Base-by-base conservation (phyloP, 2,329 filamentous ascomycete species). In the Cercospora zeina region DNA sequence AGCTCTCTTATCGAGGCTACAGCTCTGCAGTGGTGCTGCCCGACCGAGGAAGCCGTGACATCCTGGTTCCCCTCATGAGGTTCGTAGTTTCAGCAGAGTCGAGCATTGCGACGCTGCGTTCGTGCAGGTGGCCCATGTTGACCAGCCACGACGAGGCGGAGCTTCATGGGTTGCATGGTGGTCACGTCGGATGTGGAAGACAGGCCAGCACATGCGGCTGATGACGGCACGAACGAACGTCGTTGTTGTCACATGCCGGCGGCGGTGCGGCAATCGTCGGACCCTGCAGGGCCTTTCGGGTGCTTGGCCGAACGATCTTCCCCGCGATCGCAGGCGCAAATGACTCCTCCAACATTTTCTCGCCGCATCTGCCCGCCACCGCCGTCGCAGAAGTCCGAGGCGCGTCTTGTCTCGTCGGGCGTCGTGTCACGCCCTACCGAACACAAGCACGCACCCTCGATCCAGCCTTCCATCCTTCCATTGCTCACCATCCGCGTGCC, bases 351-450 rank as follows among this genome's bases (percentile, higher is more conserved):
- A 51, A 54, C 34, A 27, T 39, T 42, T 53, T 45, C 36, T 59
- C 45, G 57, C 57, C 57, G 57, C 47, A 59, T 53, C 34, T 59
- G 39, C 49, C 58, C 58, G 58, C 58, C 1, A 6, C 24, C n/a
- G n/a, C n/a, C n/a, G n/a, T n/a, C n/a, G n/a, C 11, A 31, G 24
- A 27, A 27, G 24, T 10, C 31, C 2, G 49, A 30, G 19, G 30
- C 16, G 16, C 45, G 30, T 49, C 42, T 47, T 27, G 24, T 27
- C 6, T 27, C n/a, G n/a, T n/a, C n/a, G n/a, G 10, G 42, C 42
- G 14, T 19, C 42, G 42, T 27, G 11, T 49, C 42, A 14, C 42
- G 42, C 42, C 42, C 49, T 53, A 31, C 49, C 27, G 34, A 27
- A 53, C 49, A 53, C 49, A 53, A 51, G 24, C 30, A 33, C 47